These are phyloP conservation scores for Ceratobasidium sp. DNA, from an alignment of 1,284 basidiomycete species.

Conservation along the genomic window DNA sequence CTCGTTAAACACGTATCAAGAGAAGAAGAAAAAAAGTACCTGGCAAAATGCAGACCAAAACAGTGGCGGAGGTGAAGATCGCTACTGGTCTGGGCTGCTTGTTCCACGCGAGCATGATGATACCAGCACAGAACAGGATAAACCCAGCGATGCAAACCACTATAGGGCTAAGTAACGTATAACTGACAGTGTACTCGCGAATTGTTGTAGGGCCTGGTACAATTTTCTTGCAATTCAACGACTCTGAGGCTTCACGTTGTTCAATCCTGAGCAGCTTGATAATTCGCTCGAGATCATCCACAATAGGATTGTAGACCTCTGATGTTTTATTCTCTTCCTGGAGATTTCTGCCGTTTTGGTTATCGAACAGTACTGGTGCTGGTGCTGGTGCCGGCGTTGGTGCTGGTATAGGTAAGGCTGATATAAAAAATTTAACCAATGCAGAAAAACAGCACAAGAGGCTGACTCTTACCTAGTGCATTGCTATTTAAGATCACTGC, in stretches of 20 bases:
- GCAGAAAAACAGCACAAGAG: not conserved
- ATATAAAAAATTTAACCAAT: not conserved
- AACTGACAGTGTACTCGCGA: conserved; percentile 7
- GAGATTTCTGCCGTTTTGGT: too few species aligned
- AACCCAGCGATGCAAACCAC: conserved; percentile 3
- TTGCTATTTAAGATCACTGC: not conserved
- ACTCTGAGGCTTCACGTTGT: not conserved
- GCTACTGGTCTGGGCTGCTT: conserved; percentile 21
- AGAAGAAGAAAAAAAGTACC: too few species aligned
- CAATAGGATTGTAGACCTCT: not conserved
- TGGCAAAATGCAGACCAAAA: conserved; percentile 10
- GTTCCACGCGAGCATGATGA: conserved; percentile 31
- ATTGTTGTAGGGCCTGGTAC: not conserved
- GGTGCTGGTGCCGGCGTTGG: too few species aligned
- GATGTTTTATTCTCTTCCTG: not conserved
- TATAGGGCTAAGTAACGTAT: conserved; percentile 1
- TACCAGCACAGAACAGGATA: conserved; percentile 18
- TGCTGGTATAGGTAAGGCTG: too few species aligned
- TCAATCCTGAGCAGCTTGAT: conserved; percentile 11
- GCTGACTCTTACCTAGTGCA: not conserved
- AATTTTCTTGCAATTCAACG: not conserved
- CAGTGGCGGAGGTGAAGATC: conserved; percentile 32
- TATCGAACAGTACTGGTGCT: too few species aligned
- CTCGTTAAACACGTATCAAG: too few species aligned
- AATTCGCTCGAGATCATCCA: conserved; percentile 13